Percentiles rank a stretch among this genome's conserved stretches.
phyloP scores from a whole-genome alignment of 306 rosid species.

The Malus sylvestris region DNA sequence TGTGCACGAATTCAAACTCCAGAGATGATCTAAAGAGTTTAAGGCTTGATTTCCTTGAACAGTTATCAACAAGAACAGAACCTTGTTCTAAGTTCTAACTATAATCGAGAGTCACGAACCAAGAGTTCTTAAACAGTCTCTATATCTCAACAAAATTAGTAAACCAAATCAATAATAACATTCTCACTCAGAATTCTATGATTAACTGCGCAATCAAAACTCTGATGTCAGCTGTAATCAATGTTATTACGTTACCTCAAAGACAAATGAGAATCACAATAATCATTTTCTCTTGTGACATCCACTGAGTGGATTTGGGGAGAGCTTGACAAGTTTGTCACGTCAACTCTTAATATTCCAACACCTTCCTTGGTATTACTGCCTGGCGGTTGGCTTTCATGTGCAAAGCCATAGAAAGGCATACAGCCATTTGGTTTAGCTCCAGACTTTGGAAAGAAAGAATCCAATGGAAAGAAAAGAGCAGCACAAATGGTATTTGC shows the following conservation, averaged over 20 bases:
- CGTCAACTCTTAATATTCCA: conserved; percentile 22
- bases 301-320: conserved; percentile 34
- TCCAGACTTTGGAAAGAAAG: conserved; percentile 40
- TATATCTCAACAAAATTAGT: too few species aligned
- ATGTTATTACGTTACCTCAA: conserved; percentile 46
- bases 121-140: not conserved
- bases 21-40: not conserved
- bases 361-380: conserved; percentile 23
- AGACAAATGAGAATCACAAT: conserved; percentile 40
- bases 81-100: not conserved
- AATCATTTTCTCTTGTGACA: conserved; percentile 24
- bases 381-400: conserved; percentile 34
- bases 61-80: not conserved
- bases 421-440: conserved; percentile 45
- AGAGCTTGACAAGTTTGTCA: conserved; percentile 33
- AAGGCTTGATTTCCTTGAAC: not conserved
- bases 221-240: not conserved
- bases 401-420: conserved; percentile 28
- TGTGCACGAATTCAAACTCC: not conserved
- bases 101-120: not conserved
- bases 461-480: conserved; percentile 61
- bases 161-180: not conserved
- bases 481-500: conserved; percentile 84
- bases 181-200: not conserved
- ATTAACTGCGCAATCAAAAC: not conserved